These are phyloP conservation scores for Spongiforma sp. DNA, from an alignment of 1,284 basidiomycete species.

Conservation along the genomic window DNA sequence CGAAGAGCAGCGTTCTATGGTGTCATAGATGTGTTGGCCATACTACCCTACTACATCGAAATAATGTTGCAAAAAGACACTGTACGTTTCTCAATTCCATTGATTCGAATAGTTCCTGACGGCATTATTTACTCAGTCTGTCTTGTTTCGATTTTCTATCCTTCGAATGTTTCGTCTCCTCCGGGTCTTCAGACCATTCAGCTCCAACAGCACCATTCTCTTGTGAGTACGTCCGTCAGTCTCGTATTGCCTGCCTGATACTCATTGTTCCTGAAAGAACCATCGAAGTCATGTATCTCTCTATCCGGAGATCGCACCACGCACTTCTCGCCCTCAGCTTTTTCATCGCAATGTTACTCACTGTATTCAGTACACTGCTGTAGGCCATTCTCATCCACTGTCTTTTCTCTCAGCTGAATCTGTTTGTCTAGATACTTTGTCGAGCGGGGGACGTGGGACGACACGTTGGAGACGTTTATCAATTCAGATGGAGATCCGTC, in stretches of 20 bases:
- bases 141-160: constrained; percentile 89
- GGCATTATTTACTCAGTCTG: constrained; percentile 53
- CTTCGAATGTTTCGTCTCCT: constrained; percentile 82
- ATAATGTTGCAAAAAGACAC: constrained; percentile 85
- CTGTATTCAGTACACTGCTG: constrained; percentile 87
- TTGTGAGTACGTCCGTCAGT: constrained; percentile 52
- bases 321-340: constrained; percentile 86
- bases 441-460: constrained; percentile 88
- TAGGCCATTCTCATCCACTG: constrained; percentile 42
- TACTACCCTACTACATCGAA: constrained; percentile 88
- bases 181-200: constrained; percentile 88
- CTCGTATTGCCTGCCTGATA: constrained; percentile 1
- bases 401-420: neutral
- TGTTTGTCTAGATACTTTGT: constrained; percentile 71
- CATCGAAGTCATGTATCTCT: constrained; percentile 92
- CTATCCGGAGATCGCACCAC: constrained; percentile 85
- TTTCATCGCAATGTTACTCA: constrained; percentile 86
- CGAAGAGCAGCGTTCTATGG: constrained; percentile 75
- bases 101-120: neutral
- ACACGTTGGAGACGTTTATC: constrained; percentile 76
- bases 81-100: constrained; percentile 45
- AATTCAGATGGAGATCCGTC: constrained; percentile 84
- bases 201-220: constrained; percentile 80
- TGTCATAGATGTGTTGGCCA: constrained; percentile 83
- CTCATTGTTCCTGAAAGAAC: constrained; percentile 53